Percentiles rank a stretch among this genome's conserved stretches.
phyloP scores from a whole-genome alignment of 2,329 filamentous ascomycete genomes.

The Monosporascus sp. region DNA sequence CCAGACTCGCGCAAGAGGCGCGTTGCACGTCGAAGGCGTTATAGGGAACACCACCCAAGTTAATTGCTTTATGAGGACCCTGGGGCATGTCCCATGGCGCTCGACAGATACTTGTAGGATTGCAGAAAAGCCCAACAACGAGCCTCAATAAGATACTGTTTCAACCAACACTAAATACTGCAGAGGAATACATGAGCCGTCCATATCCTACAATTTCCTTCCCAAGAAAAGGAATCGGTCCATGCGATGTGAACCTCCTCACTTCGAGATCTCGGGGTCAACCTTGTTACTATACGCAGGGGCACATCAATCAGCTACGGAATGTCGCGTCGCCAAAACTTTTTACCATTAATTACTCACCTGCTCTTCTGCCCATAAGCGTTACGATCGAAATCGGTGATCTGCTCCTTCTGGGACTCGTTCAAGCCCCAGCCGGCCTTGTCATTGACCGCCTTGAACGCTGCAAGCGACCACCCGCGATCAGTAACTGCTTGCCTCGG shows the following conservation, averaged over 20 bases:
- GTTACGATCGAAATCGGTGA: conserved; percentile 27
- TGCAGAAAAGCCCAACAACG: too few species aligned
- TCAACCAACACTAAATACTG: too few species aligned
- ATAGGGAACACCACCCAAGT: too few species aligned
- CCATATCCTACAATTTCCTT: too few species aligned
- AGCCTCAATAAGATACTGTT: too few species aligned
- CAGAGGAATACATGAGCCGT: too few species aligned
- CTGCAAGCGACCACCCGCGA: not conserved
- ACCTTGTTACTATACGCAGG: conserved; percentile 29
- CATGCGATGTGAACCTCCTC: conserved; percentile 2
- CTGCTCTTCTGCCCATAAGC: conserved; percentile 34
- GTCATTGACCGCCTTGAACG: conserved; percentile 23
- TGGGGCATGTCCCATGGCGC: too few species aligned
- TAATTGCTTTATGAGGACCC: too few species aligned
- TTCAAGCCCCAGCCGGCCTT: conserved; percentile 16
- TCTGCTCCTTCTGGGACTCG: conserved; percentile 22
- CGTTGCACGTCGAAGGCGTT: too few species aligned
- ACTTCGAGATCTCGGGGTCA: conserved; percentile 29
- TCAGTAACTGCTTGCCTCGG: not conserved
- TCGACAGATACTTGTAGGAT: too few species aligned
- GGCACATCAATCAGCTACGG: not conserved
- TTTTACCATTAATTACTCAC: conserved; percentile 14
- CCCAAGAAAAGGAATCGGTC: too few species aligned
- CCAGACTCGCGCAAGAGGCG: too few species aligned
- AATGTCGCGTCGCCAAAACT: not conserved